Base-by-base conservation (phyloP, 164 flowering plant genomes). In the Houttuynia cordata region DNA sequence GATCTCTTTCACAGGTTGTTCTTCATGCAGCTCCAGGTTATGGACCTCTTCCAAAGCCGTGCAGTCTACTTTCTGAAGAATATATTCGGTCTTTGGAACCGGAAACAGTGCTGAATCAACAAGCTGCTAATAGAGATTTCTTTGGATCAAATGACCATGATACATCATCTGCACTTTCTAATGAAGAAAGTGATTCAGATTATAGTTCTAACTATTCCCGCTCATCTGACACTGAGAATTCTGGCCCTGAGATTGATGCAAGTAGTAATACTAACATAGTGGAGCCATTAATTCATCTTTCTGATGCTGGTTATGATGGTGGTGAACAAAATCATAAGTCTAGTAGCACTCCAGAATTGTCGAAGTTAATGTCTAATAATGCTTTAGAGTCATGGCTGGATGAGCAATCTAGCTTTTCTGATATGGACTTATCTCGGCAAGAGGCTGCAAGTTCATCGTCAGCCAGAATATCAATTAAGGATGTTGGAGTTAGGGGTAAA, bases 1-100 rank as follows among this genome's bases (percentile, higher is more conserved):
- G 98, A 22, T 89, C 98, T 77, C 96, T 93, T 74, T 93, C 98
- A 24, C 97, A 86, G 73, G 78, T 93, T 64, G 98, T 90, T 68
- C 81, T 89, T 64, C 98, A 93, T 83, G 88, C 96, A 58, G 97
- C 97, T 71, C 98, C 98, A 20, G 96, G 97, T 22, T 93, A 93
- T 72, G 94, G 85, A 68, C 87, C 97, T 74, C 96, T 93, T 30
- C 98, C 98, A 62, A 87, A 84, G 70, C 96, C 98, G 52, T 75
- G 86, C 74, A 80, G 85, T 79, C 63, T 87, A 56, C 67, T 60
- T 20, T 51, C 25, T 61, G 76, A 74, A 68, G 84, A 75, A 64
- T 67, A 60, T 24, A n/a, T n/a, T n/a, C n/a, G n/a, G n/a, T 45
- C 41, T 45, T 45, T 71, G 25, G 63, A 67, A 50, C 42, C 24